phyloP scores from a whole-genome alignment of 75 land plant species.

The Cryptomeria japonica region DNA sequence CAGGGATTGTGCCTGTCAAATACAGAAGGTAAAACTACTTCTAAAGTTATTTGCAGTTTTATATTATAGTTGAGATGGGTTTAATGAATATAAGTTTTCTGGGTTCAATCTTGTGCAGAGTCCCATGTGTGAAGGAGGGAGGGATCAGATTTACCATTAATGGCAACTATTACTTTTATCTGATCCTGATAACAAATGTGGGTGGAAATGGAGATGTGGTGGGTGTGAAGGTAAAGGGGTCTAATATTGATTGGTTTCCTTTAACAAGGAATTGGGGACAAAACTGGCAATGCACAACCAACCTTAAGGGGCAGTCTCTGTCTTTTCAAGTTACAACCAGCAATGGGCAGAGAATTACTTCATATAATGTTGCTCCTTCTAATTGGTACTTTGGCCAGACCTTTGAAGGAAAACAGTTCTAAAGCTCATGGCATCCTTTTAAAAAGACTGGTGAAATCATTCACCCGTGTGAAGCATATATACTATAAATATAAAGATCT shows the following conservation, averaged over 20 bases:
- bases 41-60: not conserved
- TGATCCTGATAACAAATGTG: conserved; percentile 34
- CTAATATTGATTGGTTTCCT: conserved; percentile 29
- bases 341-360: conserved; percentile 18
- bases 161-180: conserved; percentile 30
- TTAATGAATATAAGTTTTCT: too few relatives aligned
- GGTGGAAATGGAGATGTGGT: conserved; percentile 41
- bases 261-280: conserved; percentile 41
- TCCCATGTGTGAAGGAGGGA: conserved; percentile 29
- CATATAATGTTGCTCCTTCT: conserved; percentile 25
- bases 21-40: conserved; percentile 29
- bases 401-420: conserved; percentile 21
- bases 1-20: conserved; percentile 40
- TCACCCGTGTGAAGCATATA: not conserved
- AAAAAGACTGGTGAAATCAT: not conserved
- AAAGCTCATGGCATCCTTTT: not conserved
- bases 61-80: not conserved
- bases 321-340: conserved; percentile 36
- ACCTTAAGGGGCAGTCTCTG: conserved; percentile 25
- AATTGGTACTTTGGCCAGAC: conserved; percentile 41
- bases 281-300: conserved; percentile 25
- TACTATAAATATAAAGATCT: not conserved
- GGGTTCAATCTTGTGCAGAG: conserved; percentile 3
- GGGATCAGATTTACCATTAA: conserved; percentile 31
- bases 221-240: conserved; percentile 31